Evolutionary conservation across 768 basidiomycete species (phyloP).

Genomic region (Hortiboletus flavorubellus): DNA sequence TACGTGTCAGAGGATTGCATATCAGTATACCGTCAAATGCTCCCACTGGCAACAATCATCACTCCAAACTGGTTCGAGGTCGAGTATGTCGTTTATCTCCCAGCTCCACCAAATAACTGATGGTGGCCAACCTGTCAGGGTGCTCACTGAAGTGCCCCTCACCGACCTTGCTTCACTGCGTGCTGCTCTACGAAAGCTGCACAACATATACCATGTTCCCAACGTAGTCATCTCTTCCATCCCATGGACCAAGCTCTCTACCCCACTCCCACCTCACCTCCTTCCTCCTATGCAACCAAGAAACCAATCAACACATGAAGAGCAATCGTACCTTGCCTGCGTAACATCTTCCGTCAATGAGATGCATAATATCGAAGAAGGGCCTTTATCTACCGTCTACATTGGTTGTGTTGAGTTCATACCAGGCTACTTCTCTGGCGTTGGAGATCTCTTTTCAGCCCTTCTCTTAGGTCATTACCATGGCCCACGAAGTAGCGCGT

Average conservation of each 20-base stretch:
- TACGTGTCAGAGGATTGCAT: slow-evolving; percentile 88
- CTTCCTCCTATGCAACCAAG: slow-evolving; percentile 20
- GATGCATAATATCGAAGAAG: slow-evolving; percentile 12
- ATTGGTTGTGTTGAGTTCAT: slow-evolving; percentile 73
- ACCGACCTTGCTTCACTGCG: slow-evolving; percentile 64
- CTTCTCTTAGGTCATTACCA: slow-evolving; percentile 81
- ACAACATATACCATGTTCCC: slow-evolving; percentile 70
- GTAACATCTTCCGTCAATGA: slow-evolving; percentile 59
- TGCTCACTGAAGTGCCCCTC: slow-evolving; percentile 71
- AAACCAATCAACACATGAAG: slow-evolving; percentile 7
- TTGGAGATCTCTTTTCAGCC: slow-evolving; percentile 95
- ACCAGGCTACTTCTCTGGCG: slow-evolving; percentile 92
- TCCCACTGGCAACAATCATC: slow-evolving; percentile 86
- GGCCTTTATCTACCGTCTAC: slow-evolving; percentile 48
- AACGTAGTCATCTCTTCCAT: slow-evolving; percentile 93
- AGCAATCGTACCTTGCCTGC: slow-evolving; percentile 65
- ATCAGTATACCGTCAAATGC: slow-evolving; percentile 77
- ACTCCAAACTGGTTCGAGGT: slow-evolving; percentile 99
- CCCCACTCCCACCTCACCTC: slow-evolving; percentile 47
- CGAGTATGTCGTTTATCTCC: slow-evolving; percentile 53
- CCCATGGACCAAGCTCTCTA: slow-evolving; percentile 63
- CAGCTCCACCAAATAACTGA: not conserved
- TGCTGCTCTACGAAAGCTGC: slow-evolving; percentile 67
- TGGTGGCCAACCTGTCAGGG: slow-evolving; percentile 39
- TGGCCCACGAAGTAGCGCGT: slow-evolving; percentile 14